Percentiles rank a stretch among this genome's conserved stretches.
Conservation (phyloP, 805 yeast species). For the Tetrapisispora namnaoensis region DNA sequence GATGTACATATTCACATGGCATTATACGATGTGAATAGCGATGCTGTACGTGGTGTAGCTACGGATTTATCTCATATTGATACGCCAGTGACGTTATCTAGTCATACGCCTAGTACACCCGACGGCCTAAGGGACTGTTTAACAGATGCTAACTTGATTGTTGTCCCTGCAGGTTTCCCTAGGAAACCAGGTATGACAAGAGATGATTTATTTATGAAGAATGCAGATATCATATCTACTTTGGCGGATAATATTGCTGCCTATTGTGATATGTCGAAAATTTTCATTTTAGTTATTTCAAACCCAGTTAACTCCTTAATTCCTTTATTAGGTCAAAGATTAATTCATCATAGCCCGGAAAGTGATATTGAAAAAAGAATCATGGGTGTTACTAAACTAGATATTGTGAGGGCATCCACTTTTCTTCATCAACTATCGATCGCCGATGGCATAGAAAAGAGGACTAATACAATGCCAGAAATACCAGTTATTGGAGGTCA, state of each 20-base stretch:
- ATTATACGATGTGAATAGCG: constrained; percentile 71
- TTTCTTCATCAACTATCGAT: constrained; percentile 50
- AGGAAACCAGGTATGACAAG: constrained; percentile 94
- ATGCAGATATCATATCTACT: constrained; percentile 68
- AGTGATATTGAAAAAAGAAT: constrained; percentile 62
- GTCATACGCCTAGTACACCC: constrained; percentile 43
- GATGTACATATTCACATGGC: constrained; percentile 36
- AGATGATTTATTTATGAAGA: constrained; percentile 77
- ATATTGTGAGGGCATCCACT: constrained; percentile 72
- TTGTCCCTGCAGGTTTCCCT: constrained; percentile 79
- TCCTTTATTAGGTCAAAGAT: constrained; percentile 76
- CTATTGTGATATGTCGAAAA: constrained; percentile 48
- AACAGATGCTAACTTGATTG: constrained; percentile 16
- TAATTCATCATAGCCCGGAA: constrained; percentile 41
- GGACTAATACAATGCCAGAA: constrained; percentile 39
- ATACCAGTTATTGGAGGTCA: constrained; percentile 89
- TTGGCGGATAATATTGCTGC: constrained; percentile 69
- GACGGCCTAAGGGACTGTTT: constrained; percentile 27
- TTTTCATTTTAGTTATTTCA: constrained; percentile 73
- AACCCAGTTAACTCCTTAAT: constrained; percentile 93
- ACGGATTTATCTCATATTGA: constrained; percentile 81
- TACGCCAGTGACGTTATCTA: constrained; percentile 50
- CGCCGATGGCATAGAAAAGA: constrained; percentile 18
- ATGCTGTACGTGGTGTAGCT: constrained; percentile 61
- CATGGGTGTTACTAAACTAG: constrained; percentile 85